These are phyloP conservation scores for Penicillium sp. DNA, from an alignment of 2,329 filamentous ascomycete genomes.

Conservation along the genomic window DNA sequence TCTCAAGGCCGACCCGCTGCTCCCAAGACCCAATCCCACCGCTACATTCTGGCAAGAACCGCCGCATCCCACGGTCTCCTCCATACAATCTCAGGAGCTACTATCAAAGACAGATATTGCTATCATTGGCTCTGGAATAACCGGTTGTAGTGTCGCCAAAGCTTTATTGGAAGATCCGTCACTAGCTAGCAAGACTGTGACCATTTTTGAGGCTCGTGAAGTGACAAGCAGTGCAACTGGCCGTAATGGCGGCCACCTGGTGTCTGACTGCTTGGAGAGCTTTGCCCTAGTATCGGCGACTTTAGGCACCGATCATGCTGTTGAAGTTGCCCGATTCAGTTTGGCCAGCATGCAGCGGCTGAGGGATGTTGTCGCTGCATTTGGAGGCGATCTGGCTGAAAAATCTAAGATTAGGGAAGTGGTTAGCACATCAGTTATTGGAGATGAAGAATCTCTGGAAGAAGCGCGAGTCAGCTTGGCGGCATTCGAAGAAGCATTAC, in stretches of 20 bases:
- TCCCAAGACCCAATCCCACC: neutral
- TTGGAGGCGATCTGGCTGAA: neutral
- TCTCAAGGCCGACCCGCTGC: neutral
- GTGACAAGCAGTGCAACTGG: neutral
- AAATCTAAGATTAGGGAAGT: neutral
- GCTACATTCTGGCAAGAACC: neutral
- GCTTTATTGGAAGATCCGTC: neutral
- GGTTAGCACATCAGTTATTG: neutral
- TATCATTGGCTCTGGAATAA: neutral
- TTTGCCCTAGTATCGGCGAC: neutral
- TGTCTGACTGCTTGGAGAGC: neutral
- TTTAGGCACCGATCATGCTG: neutral
- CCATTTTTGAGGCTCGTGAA: neutral
- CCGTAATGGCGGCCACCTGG: neutral
- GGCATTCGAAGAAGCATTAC: neutral
- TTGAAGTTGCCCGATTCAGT: neutral
- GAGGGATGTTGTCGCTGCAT: neutral
- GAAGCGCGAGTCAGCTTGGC: neutral
- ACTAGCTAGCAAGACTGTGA: neutral
- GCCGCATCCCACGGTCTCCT: neutral
- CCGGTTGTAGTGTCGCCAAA: neutral
- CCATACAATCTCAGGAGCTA: neutral
- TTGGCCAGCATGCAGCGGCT: neutral
- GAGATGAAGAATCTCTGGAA: neutral
- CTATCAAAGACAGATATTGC: neutral